phyloP scores from a whole-genome alignment of 2,329 filamentous ascomycete species.

The Aspergillus cejpii region DNA sequence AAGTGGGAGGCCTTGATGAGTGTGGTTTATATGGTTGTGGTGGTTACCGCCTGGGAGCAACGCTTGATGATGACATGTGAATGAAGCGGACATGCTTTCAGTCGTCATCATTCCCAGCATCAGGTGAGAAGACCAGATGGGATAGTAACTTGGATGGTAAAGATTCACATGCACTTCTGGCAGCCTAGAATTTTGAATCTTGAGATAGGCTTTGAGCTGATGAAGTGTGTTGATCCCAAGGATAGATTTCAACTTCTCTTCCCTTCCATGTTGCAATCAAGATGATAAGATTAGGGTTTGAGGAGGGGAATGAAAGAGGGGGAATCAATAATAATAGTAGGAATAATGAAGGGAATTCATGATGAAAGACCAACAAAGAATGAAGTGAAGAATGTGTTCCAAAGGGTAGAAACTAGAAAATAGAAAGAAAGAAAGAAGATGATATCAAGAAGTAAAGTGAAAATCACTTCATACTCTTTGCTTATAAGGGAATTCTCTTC shows the following conservation, averaged over 20 bases:
- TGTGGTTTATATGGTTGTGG: slow-evolving; percentile 3
- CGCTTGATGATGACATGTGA: slow-evolving; percentile 28
- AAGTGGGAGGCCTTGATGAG: background rate
- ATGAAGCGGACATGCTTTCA: slow-evolving; percentile 12
- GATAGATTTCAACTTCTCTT: background rate
- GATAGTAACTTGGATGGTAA: slow-evolving; percentile 1
- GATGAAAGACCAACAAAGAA: slow-evolving; percentile 1
- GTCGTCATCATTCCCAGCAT: slow-evolving; percentile 6
- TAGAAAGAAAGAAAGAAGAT: background rate
- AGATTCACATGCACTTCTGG: slow-evolving; percentile 13
- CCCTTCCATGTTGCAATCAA: background rate
- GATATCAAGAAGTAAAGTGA: too few species aligned
- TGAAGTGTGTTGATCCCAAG: background rate
- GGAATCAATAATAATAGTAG: background rate
- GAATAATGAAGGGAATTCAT: background rate
- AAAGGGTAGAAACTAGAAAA: background rate
- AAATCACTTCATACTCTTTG: too few species aligned
- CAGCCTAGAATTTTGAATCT: slow-evolving; percentile 1
- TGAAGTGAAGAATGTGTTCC: background rate
- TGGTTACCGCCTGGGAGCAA: slow-evolving; percentile 13
- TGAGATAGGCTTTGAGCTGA: background rate
- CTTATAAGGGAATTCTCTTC: background rate
- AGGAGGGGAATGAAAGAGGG: slow-evolving; percentile 9
- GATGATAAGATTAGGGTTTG: slow-evolving; percentile 16
- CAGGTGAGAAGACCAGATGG: slow-evolving; percentile 3